Evolutionary conservation across 768 basidiomycete genomes (phyloP).

Genomic region (Pilatotrama ljubarskyi): DNA sequence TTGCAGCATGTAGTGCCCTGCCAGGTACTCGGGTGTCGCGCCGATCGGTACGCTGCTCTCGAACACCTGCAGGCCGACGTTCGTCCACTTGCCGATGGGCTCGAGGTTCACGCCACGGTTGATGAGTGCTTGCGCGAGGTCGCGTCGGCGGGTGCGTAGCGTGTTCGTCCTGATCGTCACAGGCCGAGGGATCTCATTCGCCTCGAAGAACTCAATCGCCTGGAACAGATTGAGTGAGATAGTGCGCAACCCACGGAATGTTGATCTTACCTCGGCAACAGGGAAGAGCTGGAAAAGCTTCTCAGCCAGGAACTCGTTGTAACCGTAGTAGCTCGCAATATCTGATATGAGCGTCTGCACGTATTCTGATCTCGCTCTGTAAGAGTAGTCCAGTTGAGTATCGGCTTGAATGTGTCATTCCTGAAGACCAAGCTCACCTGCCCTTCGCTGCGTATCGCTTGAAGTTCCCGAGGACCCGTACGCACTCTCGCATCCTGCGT

Average conservation of each 20-base stretch:
- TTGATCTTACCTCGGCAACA: constrained; percentile 72
- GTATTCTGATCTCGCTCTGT: constrained; percentile 87
- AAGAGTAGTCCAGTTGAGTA: constrained; percentile 2
- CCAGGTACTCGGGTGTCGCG: constrained; percentile 98
- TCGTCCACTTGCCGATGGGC: constrained; percentile 99
- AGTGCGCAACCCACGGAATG: background rate
- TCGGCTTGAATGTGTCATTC: background rate
- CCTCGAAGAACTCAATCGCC: constrained; percentile 98
- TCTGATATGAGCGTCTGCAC: constrained; percentile 84
- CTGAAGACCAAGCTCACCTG: constrained; percentile 47
- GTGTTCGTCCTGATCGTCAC: constrained; percentile 99
- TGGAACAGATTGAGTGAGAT: constrained; percentile 32
- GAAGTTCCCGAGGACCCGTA: constrained; percentile 72
- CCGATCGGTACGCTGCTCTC: constrained; percentile 95
- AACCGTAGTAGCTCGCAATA: constrained; percentile 95
- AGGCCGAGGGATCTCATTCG: constrained; percentile 93
- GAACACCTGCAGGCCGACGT: constrained; percentile 98
- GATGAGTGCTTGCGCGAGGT: constrained; percentile 90
- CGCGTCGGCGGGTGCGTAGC: constrained; percentile 87
- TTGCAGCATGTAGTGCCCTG: constrained; percentile 99
- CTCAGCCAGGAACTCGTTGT: constrained; percentile 92
- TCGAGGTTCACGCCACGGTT: constrained; percentile 97
- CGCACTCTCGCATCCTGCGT: constrained; percentile 76
- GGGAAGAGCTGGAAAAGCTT: constrained; percentile 95
- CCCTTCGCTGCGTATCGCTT: constrained; percentile 64